A percentile compares a stretch with the other conserved stretches of the same genome.
Conservation (phyloP, 768 basidiomycete species). For the Collybia mongolica region DNA sequence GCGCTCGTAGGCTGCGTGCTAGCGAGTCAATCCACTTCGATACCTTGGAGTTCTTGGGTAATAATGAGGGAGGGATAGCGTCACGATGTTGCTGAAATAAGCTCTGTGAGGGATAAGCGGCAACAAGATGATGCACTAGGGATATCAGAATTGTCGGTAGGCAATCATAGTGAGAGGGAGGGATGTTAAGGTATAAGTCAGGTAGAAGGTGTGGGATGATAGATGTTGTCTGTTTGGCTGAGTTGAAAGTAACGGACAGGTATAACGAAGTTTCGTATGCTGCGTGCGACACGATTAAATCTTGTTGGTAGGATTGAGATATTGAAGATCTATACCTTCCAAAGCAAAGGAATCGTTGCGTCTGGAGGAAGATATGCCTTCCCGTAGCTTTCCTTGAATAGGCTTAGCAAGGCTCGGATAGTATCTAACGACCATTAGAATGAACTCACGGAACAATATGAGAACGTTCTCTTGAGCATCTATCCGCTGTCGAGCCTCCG, state of each 20-base stretch:
- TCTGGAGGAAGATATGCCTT: slow-evolving; percentile 63
- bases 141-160: slow-evolving; percentile 41
- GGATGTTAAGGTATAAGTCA: slow-evolving; percentile 35
- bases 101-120: slow-evolving; percentile 64
- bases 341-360: slow-evolving; percentile 61
- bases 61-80: slow-evolving; percentile 36
- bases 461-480: slow-evolving; percentile 68
- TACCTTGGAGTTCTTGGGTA: slow-evolving; percentile 33
- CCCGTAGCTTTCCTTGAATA: slow-evolving; percentile 66
- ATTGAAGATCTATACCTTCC: slow-evolving; percentile 49
- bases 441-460: slow-evolving; percentile 66
- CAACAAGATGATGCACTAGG: slow-evolving; percentile 56
- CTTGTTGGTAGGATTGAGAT: neutral
- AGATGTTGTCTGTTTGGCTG: slow-evolving; percentile 58
- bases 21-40: slow-evolving; percentile 53
- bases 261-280: slow-evolving; percentile 76
- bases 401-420: neutral
- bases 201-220: slow-evolving; percentile 62
- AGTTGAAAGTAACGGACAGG: slow-evolving; percentile 61
- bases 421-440: no score
- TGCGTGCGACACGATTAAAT: slow-evolving; percentile 31
- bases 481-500: slow-evolving; percentile 34
- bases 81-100: slow-evolving; percentile 46
- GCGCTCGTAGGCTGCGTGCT: slow-evolving; percentile 47
- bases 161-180: slow-evolving; percentile 20